phyloP scores from a whole-genome alignment of 306 rosid species.

The Prinsepia uniflora region DNA sequence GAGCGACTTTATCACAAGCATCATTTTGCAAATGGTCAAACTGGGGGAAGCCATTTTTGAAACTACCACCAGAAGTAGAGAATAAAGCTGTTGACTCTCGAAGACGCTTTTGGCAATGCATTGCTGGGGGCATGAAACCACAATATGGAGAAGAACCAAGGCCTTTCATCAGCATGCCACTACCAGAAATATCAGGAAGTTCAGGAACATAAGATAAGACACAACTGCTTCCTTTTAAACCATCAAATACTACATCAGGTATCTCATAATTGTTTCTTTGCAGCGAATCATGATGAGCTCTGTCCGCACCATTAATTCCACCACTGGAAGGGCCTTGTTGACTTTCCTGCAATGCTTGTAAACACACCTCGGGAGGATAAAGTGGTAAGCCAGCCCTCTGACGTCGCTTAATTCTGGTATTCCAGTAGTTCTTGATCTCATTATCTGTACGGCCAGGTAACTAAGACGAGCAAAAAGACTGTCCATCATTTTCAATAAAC shows the following conservation, averaged over 20 bases:
- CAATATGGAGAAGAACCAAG: conserved; percentile 61
- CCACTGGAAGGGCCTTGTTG: conserved; percentile 45
- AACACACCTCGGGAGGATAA: conserved; percentile 77
- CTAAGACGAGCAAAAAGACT: conserved; percentile 44
- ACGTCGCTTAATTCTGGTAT: conserved; percentile 85
- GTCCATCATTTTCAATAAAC: conserved; percentile 12
- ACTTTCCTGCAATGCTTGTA: conserved; percentile 48
- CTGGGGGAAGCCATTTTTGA: conserved; percentile 39
- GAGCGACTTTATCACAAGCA: conserved; percentile 41
- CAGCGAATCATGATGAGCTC: conserved; percentile 43
- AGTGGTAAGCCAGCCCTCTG: conserved; percentile 92
- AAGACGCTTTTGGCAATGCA: conserved; percentile 58
- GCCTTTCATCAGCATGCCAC: conserved; percentile 49
- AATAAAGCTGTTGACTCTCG: conserved; percentile 56
- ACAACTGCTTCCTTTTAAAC: conserved; percentile 49
- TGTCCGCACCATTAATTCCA: conserved; percentile 42
- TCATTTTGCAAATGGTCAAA: conserved; percentile 45
- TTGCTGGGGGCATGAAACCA: conserved; percentile 40
- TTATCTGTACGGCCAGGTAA: conserved; percentile 98
- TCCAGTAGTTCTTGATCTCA: conserved; percentile 99
- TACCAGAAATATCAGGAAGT: conserved; percentile 45
- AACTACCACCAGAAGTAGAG: conserved; percentile 41
- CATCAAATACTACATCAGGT: conserved; percentile 56
- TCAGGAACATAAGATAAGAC: conserved; percentile 49
- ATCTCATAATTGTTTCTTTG: conserved; percentile 47